Evolutionary conservation across 1,284 basidiomycete species (phyloP).

Genomic region (Entoloma clypeatum): DNA sequence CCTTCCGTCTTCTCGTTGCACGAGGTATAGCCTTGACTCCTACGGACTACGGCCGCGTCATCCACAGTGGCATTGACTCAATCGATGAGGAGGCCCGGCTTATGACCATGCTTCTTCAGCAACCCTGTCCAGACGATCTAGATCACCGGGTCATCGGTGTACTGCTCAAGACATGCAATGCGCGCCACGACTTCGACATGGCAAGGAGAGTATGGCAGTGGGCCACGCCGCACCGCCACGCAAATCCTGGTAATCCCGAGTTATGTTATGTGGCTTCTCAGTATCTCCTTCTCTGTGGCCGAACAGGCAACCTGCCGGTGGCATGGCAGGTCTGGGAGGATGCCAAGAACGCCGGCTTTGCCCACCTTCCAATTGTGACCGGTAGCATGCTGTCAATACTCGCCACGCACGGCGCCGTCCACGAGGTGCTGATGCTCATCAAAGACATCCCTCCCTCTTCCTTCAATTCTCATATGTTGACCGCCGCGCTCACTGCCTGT

Average conservation of each 20-base stretch:
- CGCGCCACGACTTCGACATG: slow-evolving; percentile 20
- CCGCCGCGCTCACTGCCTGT: slow-evolving; percentile 21
- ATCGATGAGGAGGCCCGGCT: slow-evolving; percentile 20
- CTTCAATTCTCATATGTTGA: slow-evolving; percentile 23
- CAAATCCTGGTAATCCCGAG: slow-evolving; percentile 16
- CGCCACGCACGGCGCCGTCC: slow-evolving; percentile 18
- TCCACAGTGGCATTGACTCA: slow-evolving; percentile 22
- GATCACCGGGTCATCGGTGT: neutral
- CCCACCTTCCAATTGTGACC: slow-evolving; percentile 19
- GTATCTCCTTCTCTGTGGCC: slow-evolving; percentile 22
- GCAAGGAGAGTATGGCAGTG: slow-evolving; percentile 19
- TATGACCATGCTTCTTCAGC: slow-evolving; percentile 19
- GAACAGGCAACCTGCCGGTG: slow-evolving; percentile 19
- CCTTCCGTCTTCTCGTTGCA: slow-evolving; percentile 21
- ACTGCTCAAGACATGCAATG: neutral
- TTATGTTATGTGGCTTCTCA: slow-evolving; percentile 20
- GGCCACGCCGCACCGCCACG: slow-evolving; percentile 18
- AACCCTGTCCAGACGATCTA: slow-evolving; percentile 19
- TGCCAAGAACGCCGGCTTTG: slow-evolving; percentile 20
- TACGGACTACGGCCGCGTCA: slow-evolving; percentile 21
- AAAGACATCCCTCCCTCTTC: slow-evolving; percentile 22
- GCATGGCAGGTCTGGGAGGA: slow-evolving; percentile 21
- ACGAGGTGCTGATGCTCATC: slow-evolving; percentile 18
- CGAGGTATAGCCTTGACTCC: slow-evolving; percentile 16
- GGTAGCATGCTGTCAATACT: slow-evolving; percentile 22